These are phyloP conservation scores for Dipteronia sinensis DNA, from an alignment of 345 rosid species.

Conservation along the genomic window DNA sequence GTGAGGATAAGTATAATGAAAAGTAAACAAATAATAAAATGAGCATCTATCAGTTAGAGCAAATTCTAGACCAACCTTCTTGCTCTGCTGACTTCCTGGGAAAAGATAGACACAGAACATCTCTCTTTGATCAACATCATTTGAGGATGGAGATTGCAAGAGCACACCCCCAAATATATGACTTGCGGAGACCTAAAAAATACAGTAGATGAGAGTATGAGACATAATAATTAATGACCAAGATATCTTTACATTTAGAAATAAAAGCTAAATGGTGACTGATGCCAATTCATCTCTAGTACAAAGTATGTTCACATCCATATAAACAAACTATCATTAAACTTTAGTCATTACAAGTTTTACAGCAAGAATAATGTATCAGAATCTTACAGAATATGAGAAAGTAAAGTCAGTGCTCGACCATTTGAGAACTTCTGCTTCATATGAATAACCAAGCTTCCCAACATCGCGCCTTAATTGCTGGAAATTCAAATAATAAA, in stretches of 20 bases:
- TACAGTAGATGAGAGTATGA: background rate
- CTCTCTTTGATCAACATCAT: slow-evolving; percentile 85
- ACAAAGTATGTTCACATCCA: background rate
- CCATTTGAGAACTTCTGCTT: slow-evolving; percentile 88
- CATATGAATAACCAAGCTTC: slow-evolving; percentile 62
- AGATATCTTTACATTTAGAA: background rate
- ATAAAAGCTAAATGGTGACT: slow-evolving; percentile 1
- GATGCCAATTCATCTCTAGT: slow-evolving; percentile 22
- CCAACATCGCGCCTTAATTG: slow-evolving; percentile 62
- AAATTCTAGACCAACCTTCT: slow-evolving; percentile 50
- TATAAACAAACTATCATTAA: background rate
- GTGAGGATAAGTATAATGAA: slow-evolving; percentile 20
- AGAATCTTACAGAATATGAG: slow-evolving; percentile 62
- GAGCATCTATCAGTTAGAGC: background rate
- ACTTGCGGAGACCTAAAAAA: slow-evolving; percentile 56
- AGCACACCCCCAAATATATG: slow-evolving; percentile 70
- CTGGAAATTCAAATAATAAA: slow-evolving; percentile 37
- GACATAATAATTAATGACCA: background rate
- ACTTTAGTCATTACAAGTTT: background rate
- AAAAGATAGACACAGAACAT: slow-evolving; percentile 71
- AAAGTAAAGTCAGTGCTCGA: slow-evolving; percentile 65
- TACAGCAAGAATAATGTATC: slow-evolving; percentile 1
- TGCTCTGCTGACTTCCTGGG: slow-evolving; percentile 59
- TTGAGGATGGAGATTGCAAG: slow-evolving; percentile 69
- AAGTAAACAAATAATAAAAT: slow-evolving; percentile 15